A percentile compares a stretch with the other conserved stretches of the same genome.
Evolutionary conservation across 768 basidiomycete genomes (phyloP).

Genomic region (Russula sp.): DNA sequence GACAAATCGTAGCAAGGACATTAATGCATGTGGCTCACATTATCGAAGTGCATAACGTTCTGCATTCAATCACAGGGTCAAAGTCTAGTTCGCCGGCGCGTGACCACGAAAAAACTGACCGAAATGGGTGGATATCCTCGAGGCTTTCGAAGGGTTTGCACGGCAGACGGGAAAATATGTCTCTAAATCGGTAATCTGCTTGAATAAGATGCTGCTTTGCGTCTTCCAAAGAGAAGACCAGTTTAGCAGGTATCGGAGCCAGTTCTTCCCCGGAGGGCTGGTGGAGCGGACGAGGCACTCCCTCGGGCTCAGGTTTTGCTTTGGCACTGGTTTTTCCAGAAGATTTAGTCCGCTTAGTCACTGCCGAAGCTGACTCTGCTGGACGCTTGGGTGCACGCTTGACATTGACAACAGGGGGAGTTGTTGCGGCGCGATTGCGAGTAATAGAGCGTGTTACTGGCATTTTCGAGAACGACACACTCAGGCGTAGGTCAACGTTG

Average conservation of each 20-base stretch:
- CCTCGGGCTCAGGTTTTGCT: not conserved
- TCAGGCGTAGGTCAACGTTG: not conserved
- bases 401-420: not conserved
- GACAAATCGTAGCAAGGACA: not conserved
- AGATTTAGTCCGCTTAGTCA: constrained; percentile 11
- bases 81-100: not conserved
- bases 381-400: constrained; percentile 5
- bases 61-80: constrained; percentile 23
- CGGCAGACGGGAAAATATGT: constrained; percentile 53
- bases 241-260: constrained; percentile 53
- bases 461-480: constrained; percentile 14
- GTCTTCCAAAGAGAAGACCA: constrained; percentile 70
- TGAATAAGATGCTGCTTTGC: constrained; percentile 65
- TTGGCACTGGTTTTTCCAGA: constrained; percentile 1
- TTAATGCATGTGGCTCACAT: constrained; percentile 37
- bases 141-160: constrained; percentile 75
- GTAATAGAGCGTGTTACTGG: constrained; percentile 25
- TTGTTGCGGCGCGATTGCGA: constrained; percentile 4
- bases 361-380: not conserved
- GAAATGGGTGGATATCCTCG: constrained; percentile 76
- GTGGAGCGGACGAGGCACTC: not conserved
- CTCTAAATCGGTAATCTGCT: constrained; percentile 63
- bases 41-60: constrained; percentile 66
- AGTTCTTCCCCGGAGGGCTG: constrained; percentile 1
- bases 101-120: constrained; percentile 34